These are phyloP conservation scores for Nannochloropsis gaditana DNA, from an alignment of 108 stramenopile species.

Conservation along the genomic window DNA sequence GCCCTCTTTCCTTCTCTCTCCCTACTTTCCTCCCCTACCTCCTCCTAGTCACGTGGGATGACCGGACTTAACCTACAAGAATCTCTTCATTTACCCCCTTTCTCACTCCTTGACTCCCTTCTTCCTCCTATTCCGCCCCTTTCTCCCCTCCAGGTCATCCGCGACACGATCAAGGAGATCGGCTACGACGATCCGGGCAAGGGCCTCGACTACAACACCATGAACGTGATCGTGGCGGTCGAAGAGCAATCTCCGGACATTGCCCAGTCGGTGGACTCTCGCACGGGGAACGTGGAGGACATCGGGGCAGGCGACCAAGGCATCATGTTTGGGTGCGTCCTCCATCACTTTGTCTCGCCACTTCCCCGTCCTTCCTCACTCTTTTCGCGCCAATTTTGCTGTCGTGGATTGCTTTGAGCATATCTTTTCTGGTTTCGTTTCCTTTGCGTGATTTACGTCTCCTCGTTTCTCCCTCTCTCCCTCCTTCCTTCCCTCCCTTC, in stretches of 20 bases:
- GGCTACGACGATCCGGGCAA: constrained; percentile 80
- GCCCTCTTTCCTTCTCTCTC: background rate
- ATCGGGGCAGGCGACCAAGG: constrained; percentile 97
- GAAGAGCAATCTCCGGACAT: constrained; percentile 95
- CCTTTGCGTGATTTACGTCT: background rate
- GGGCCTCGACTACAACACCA: constrained; percentile 94
- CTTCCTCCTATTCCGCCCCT: background rate
- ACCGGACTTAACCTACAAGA: background rate
- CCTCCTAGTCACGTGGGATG: background rate
- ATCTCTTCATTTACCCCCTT: background rate
- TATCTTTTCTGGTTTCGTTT: no score
- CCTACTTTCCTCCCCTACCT: background rate
- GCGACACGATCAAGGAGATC: constrained; percentile 88
- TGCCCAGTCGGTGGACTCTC: constrained; percentile 85
- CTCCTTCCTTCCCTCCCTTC: no score
- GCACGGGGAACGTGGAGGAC: constrained; percentile 69
- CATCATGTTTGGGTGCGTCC: constrained; percentile 85
- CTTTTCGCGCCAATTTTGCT: no score
- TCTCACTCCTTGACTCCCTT: background rate
- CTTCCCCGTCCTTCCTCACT: no score
- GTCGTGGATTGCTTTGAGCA: no score
- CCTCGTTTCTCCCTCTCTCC: background rate
- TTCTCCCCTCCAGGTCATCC: constrained; percentile 58
- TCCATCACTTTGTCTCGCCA: no score
- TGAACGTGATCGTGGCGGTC: constrained; percentile 93